A percentile compares a stretch with the other conserved stretches of the same genome.
Conservation (phyloP, 2,329 filamentous ascomycete genomes). For the Colletotrichum sp. region DNA sequence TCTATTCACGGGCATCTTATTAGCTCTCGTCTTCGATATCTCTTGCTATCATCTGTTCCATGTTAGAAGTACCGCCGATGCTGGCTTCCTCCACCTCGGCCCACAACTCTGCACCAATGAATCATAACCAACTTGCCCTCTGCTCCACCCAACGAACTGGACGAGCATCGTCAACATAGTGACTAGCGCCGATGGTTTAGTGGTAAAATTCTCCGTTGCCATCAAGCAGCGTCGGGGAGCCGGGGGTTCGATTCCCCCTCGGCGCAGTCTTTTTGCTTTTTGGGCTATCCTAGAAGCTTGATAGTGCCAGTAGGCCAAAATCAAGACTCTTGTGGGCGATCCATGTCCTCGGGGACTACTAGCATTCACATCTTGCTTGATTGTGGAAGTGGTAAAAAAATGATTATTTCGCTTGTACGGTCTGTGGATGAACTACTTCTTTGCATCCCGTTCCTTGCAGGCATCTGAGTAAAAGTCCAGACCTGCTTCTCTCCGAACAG, state of each 20-base stretch:
- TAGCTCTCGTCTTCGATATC: background rate
- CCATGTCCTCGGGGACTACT: too few relatives aligned
- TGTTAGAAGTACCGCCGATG: background rate
- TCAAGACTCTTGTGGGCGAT: background rate
- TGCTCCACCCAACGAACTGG: fast-evolving
- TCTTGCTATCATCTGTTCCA: background rate
- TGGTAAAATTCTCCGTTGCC: slow-evolving; percentile 18
- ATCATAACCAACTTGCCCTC: too few relatives aligned
- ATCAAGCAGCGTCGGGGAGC: slow-evolving; percentile 13
- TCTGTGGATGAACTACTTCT: background rate
- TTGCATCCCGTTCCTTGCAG: slow-evolving; percentile 1
- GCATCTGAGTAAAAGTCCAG: background rate
- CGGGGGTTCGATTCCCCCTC: slow-evolving; percentile 16
- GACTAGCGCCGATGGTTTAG: slow-evolving; percentile 12
- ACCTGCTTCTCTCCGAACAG: background rate
- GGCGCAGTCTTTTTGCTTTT: background rate
- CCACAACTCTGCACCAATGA: background rate
- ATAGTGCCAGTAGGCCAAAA: background rate
- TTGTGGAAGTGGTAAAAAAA: background rate
- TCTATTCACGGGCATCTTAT: background rate
- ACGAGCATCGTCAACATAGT: background rate
- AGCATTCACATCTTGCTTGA: background rate
- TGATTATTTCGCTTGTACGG: background rate
- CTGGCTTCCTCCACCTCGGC: background rate
- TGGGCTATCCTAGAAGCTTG: background rate